phyloP scores from a whole-genome alignment of 2,329 filamentous ascomycete species.

The Tolypocladium endophyticum region DNA sequence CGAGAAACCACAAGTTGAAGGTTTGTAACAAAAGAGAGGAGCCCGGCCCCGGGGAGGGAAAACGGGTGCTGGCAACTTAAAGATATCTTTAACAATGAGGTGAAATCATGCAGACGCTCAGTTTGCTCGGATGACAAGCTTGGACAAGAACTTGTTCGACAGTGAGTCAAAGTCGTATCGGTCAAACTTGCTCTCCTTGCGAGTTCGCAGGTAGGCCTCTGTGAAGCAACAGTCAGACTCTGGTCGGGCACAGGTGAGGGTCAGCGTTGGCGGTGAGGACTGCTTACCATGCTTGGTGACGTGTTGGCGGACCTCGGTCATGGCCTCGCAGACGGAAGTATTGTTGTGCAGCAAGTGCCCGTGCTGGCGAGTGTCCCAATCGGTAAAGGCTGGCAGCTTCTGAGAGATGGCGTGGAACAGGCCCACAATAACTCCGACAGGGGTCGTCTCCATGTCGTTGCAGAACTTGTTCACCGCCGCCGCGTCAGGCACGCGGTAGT shows the following conservation, averaged over 20 bases:
- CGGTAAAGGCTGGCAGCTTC: slow-evolving; percentile 82
- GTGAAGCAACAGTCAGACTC: slow-evolving; percentile 14
- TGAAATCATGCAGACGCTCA: slow-evolving; percentile 21
- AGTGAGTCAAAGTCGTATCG: slow-evolving; percentile 87
- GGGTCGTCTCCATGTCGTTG: slow-evolving; percentile 90
- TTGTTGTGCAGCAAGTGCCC: slow-evolving; percentile 88
- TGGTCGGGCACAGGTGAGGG: not conserved
- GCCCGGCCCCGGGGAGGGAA: slow-evolving; percentile 5
- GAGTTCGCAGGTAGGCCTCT: slow-evolving; percentile 81
- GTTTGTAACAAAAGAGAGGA: slow-evolving; percentile 18
- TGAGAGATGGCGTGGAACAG: slow-evolving; percentile 97
- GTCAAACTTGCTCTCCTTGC: slow-evolving; percentile 74
- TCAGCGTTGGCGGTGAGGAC: not conserved
- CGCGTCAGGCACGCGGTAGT: slow-evolving; percentile 84
- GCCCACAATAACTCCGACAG: slow-evolving; percentile 91
- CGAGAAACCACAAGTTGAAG: slow-evolving; percentile 18
- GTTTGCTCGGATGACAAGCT: slow-evolving; percentile 91
- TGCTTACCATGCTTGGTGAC: slow-evolving; percentile 78
- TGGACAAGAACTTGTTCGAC: slow-evolving; percentile 95
- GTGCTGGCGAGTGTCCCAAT: slow-evolving; percentile 90
- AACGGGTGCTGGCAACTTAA: slow-evolving; percentile 7
- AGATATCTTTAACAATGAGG: not conserved
- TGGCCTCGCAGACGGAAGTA: slow-evolving; percentile 80
- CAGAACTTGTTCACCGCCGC: slow-evolving; percentile 88
- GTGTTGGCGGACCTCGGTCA: slow-evolving; percentile 91